Conservation (phyloP, 768 basidiomycete species). For the Amanita molliuscula region DNA sequence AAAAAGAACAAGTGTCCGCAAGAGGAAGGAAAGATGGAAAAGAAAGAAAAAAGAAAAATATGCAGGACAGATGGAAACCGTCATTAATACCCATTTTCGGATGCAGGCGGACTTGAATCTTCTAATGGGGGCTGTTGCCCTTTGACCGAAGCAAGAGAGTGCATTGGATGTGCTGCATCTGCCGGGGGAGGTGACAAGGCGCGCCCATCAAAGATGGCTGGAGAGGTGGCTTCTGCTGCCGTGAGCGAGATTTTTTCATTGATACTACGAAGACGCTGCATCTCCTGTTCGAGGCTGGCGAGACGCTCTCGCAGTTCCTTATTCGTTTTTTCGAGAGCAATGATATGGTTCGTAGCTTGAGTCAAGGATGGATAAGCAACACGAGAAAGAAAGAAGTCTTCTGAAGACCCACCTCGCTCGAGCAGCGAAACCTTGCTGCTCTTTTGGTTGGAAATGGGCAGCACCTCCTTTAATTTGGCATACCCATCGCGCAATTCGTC, state of each 20-base stretch:
- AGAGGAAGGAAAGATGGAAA: conserved; percentile 18
- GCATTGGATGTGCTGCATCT: conserved; percentile 34
- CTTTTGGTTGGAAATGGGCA: conserved; percentile 84
- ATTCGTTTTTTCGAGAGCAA: conserved; percentile 61
- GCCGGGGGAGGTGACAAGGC: conserved; percentile 61
- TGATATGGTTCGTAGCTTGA: conserved; percentile 73
- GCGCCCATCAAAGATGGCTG: conserved; percentile 38
- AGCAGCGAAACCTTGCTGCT: conserved; percentile 84
- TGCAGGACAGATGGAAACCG: conserved; percentile 15
- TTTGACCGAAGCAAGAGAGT: conserved; percentile 44
- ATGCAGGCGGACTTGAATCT: conserved; percentile 46
- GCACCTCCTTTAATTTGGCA: conserved; percentile 76
- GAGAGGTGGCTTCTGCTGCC: conserved; percentile 44
- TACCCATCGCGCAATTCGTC: conserved; percentile 89
- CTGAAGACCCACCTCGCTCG: conserved; percentile 61
- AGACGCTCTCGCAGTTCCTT: conserved; percentile 64
- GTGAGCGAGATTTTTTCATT: conserved; percentile 80
- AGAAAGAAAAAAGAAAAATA: conserved; percentile 14
- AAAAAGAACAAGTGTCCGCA: conserved; percentile 11
- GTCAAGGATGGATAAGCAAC: conserved; percentile 7
- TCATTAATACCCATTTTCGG: conserved; percentile 37
- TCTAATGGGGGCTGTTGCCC: conserved; percentile 55
- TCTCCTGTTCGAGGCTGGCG: conserved; percentile 54
- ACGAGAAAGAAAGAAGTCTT: conserved; percentile 6
- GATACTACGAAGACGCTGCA: conserved; percentile 56